A percentile compares a stretch with the other conserved stretches of the same genome.
These are phyloP conservation scores for Panellus pusillus DNA, from an alignment of 768 basidiomycete species.

Conservation along the genomic window DNA sequence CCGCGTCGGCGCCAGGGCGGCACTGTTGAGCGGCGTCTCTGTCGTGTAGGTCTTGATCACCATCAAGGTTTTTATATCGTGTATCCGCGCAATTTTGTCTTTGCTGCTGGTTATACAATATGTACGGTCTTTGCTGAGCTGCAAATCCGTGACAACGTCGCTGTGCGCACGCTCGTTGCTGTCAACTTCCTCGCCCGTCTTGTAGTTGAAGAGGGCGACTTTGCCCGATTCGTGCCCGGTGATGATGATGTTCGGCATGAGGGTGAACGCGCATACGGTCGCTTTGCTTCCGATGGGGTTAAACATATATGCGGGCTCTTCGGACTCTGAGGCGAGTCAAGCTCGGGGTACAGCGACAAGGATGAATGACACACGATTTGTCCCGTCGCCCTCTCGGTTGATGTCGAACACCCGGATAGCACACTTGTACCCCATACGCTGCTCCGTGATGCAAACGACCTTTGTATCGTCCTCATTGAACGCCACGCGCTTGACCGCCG, in stretches of 20 bases:
- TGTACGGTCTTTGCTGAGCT: slow-evolving; percentile 84
- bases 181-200: slow-evolving; percentile 78
- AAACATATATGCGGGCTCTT: slow-evolving; percentile 77
- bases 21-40: slow-evolving; percentile 94
- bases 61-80: slow-evolving; percentile 84
- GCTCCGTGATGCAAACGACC: slow-evolving; percentile 93
- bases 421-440: slow-evolving; percentile 91
- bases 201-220: slow-evolving; percentile 86
- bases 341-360: not conserved
- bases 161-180: slow-evolving; percentile 88
- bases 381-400: slow-evolving; percentile 79
- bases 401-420: slow-evolving; percentile 90
- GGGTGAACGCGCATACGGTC: slow-evolving; percentile 93
- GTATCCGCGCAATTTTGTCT: slow-evolving; percentile 94
- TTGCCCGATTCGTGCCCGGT: slow-evolving; percentile 98
- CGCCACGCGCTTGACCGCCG: slow-evolving; percentile 93
- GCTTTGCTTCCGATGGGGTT: slow-evolving; percentile 91
- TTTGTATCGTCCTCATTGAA: slow-evolving; percentile 85
- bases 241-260: slow-evolving; percentile 73
- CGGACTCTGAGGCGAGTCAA: slow-evolving; percentile 53
- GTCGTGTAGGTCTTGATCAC: slow-evolving; percentile 93
- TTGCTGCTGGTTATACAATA: slow-evolving; percentile 97
- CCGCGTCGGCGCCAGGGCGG: slow-evolving; percentile 76
- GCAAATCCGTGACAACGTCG: slow-evolving; percentile 88
- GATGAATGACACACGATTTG: slow-evolving; percentile 62